Percentiles rank a stretch among this genome's conserved stretches.
These are phyloP conservation scores for Bolboschoenoplectus hybrid DNA, from an alignment of 202 grass and related monocot species.

Conservation along the genomic window DNA sequence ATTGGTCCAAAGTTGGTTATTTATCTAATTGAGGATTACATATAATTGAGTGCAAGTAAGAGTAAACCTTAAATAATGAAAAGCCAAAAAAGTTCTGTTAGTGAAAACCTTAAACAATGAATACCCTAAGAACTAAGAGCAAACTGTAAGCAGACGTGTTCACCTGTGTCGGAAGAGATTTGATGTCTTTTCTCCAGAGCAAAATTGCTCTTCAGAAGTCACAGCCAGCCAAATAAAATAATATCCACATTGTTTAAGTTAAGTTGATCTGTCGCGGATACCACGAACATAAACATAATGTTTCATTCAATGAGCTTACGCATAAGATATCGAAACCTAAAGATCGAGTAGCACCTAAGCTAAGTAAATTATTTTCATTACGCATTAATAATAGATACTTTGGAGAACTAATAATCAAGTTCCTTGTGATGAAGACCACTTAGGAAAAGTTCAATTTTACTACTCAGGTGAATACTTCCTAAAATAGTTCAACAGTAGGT, in stretches of 20 bases:
- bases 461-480: background rate
- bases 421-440: background rate
- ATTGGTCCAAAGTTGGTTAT: too few species aligned
- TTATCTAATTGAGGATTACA: too few species aligned
- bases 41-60: too few species aligned
- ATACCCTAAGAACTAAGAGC: too few species aligned
- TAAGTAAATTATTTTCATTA: background rate
- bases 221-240: background rate
- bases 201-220: too few species aligned
- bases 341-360: background rate
- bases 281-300: background rate
- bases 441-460: background rate
- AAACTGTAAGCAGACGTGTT: too few species aligned
- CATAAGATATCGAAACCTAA: background rate
- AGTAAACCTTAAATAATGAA: too few species aligned
- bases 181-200: too few species aligned
- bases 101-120: too few species aligned
- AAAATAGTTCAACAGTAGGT: background rate
- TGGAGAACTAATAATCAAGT: background rate
- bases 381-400: background rate
- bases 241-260: background rate
- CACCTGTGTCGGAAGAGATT: too few species aligned
- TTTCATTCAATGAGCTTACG: background rate
- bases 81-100: too few species aligned
- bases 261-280: background rate